These are phyloP conservation scores for Pythium brachiatum DNA, from an alignment of 352 stramenopile genomes.

Conservation along the genomic window DNA sequence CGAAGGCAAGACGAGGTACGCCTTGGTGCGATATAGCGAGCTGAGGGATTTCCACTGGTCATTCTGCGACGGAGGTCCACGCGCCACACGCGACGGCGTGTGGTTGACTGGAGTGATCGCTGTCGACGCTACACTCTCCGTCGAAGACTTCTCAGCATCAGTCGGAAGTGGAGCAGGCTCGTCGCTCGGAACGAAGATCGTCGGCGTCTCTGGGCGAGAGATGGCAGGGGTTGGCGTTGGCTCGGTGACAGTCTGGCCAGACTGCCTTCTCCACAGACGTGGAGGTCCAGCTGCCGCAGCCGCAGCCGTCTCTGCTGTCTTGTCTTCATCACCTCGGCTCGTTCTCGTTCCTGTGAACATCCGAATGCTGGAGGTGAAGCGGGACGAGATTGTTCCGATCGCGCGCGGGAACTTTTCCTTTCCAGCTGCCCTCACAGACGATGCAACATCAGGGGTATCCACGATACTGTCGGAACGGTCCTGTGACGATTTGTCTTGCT, in stretches of 20 bases:
- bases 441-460: conserved; percentile 27
- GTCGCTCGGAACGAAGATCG: conserved; percentile 12
- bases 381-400: conserved; percentile 71
- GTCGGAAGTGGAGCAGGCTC: conserved; percentile 7
- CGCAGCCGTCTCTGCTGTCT: conserved; percentile 20
- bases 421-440: conserved; percentile 49
- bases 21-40: conserved; percentile 67
- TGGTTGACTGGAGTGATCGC: conserved; percentile 6
- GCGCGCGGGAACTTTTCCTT: conserved; percentile 45
- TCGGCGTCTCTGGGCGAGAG: conserved; percentile 8
- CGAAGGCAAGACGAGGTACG: conserved; percentile 72
- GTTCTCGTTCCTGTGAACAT: conserved; percentile 31
- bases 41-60: conserved; percentile 71
- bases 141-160: background rate
- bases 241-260: conserved; percentile 8
- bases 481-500: background rate
- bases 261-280: conserved; percentile 15
- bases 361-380: conserved; percentile 67
- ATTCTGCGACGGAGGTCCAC: conserved; percentile 39
- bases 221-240: conserved; percentile 5
- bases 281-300: conserved; percentile 19
- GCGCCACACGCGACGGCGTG: conserved; percentile 29
- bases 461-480: conserved; percentile 16
- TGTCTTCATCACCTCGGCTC: conserved; percentile 16
- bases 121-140: background rate